Evolutionary conservation across 371 early-diverging fungal genomes (phyloP).

Genomic region (Mucor sp.): DNA sequence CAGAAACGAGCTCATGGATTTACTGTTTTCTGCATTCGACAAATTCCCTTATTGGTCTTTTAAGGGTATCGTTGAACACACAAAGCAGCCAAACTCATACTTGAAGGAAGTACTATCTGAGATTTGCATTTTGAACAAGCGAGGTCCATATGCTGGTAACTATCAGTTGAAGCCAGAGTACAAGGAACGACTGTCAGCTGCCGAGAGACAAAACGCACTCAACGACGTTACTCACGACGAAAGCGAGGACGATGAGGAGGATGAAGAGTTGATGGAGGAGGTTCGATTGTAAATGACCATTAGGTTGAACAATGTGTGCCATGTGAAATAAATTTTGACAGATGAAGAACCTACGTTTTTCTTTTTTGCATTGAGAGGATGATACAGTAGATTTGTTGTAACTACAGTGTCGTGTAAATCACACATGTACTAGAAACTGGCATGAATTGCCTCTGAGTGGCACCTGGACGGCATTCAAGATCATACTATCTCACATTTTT

Average conservation of each 20-base stretch:
- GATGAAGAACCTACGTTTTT: no score
- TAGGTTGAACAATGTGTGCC: no score
- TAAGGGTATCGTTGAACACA: conserved; percentile 82
- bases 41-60: conserved; percentile 84
- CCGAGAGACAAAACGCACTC: conserved; percentile 40
- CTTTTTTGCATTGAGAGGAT: no score
- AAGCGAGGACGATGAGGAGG: conserved; percentile 35
- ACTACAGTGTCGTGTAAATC: no score
- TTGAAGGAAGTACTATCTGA: conserved; percentile 86
- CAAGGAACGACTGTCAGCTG: conserved; percentile 49
- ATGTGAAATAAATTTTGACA: no score
- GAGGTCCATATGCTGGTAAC: conserved; percentile 80
- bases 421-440: no score
- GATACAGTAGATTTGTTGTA: no score
- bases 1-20: conserved; percentile 79
- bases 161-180: conserved; percentile 90
- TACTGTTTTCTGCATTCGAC: conserved; percentile 83
- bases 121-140: conserved; percentile 79
- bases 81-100: conserved; percentile 77
- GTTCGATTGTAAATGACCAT: conserved; percentile 25
- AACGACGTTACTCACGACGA: conserved; percentile 22
- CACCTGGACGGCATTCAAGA: no score
- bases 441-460: no score
- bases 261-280: conserved; percentile 51
- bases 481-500: no score